Base-by-base conservation (phyloP, 2,329 filamentous ascomycete species). In the Ophiostoma triangulosporum region DNA sequence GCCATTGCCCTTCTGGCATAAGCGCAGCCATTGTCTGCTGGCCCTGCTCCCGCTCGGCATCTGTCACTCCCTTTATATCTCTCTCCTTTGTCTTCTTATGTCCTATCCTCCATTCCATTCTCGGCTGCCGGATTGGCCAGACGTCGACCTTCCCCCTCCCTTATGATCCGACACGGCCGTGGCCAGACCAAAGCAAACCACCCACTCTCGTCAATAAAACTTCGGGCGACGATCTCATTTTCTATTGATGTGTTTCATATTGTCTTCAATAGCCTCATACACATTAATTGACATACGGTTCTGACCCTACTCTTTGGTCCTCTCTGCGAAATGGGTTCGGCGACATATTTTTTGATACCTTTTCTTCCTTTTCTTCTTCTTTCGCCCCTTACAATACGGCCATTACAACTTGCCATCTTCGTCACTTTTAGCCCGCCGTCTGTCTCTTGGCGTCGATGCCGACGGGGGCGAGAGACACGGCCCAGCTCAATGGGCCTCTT, bases 1-100 rank as follows among this genome's bases (percentile, higher is more conserved):
- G 70, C 66, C 55, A 55, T 71, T 50, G 66, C 67, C 55, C 64
- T 70, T 54, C 66, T 70, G 50, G 65, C 64, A 57, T 67, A 64
- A 61, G 50, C 51, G 51, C 38, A 31, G 17, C 20, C 48, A 27
- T 8, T 43, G 53, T 29, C 7, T 31, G 17, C 8, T 33, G 14
- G n/a, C n/a, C n/a, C n/a, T n/a, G n/a, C n/a, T n/a, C n/a, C n/a
- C n/a, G n/a, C n/a, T n/a, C n/a, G n/a, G n/a, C n/a, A n/a, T n/a
- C n/a, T 20, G 12, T 22, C 32, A 33, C 4, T 6, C 9, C 3
- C 11, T 45, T 40, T 27, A 22, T n/a, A n/a, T 29, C 26, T 35
- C 14, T 31, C 20, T n/a, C n/a, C n/a, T n/a, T 26, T 40, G 49
- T 50, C 31, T 52, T 24, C 31, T 22, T 33, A 31, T 45, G 17